A percentile compares a stretch with the other conserved stretches of the same genome.
These are phyloP conservation scores for Penicillium sp. DNA, from an alignment of 2,329 filamentous ascomycete genomes.

Conservation along the genomic window DNA sequence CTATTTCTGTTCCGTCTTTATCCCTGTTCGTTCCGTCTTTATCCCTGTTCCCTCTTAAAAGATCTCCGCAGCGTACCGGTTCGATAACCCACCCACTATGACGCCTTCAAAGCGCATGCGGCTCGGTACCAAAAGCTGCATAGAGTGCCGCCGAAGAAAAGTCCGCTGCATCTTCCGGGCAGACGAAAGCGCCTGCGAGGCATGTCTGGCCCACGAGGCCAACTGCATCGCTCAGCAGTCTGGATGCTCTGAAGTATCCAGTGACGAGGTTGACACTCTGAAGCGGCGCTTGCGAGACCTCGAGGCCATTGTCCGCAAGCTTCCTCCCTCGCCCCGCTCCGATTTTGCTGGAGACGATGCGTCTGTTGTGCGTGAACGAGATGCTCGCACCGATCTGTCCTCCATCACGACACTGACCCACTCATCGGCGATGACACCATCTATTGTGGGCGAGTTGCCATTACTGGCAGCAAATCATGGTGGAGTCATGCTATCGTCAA, in stretches of 20 bases:
- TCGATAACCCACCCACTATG: not conserved
- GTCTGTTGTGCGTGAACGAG: not conserved
- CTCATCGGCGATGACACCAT: not conserved
- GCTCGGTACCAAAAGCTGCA: conserved; percentile 2
- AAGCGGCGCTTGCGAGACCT: conserved; percentile 2
- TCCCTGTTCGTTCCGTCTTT: no score
- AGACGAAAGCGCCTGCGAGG: conserved; percentile 2
- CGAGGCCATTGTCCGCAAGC: conserved; percentile 3
- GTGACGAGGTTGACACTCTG: conserved; percentile 1
- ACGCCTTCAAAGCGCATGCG: conserved; percentile 1
- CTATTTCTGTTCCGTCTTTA: no score
- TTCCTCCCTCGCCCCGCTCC: conserved; percentile 1
- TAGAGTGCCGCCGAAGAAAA: conserved; percentile 1
- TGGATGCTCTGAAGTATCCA: not conserved
- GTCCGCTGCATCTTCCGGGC: conserved; percentile 1
- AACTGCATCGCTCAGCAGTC: not conserved
- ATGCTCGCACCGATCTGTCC: not conserved
- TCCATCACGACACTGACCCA: not conserved
- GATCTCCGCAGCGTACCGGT: no score
- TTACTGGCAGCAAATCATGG: not conserved
- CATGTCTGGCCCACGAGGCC: conserved; percentile 1
- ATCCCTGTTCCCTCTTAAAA: no score
- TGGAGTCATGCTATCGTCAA: not conserved
- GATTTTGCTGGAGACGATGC: conserved; percentile 2
- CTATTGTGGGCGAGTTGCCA: not conserved